Conservation (phyloP, 352 stramenopile genomes). For the Pythium sp. region DNA sequence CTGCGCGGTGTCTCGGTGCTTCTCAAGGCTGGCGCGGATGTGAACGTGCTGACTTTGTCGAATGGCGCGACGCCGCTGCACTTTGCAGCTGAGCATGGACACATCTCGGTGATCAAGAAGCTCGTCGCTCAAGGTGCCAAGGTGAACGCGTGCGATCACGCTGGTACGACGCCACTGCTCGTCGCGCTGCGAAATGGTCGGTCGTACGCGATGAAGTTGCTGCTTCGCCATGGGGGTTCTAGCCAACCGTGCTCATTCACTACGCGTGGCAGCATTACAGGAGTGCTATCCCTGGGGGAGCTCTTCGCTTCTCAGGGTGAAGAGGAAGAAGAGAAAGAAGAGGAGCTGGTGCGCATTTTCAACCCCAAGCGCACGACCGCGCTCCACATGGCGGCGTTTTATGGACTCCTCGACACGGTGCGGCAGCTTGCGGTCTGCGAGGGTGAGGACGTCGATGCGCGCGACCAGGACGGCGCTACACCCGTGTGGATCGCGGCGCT, state of each 20-base stretch:
- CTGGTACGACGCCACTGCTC: slow-evolving; percentile 25
- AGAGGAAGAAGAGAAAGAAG: background rate
- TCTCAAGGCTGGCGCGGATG: slow-evolving; percentile 25
- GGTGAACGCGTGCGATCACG: slow-evolving; percentile 16
- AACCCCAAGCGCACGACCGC: slow-evolving; percentile 27
- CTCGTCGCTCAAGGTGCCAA: slow-evolving; percentile 31
- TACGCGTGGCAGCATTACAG: slow-evolving; percentile 6
- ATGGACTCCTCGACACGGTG: slow-evolving; percentile 22
- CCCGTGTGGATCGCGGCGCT: slow-evolving; percentile 37
- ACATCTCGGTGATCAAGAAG: slow-evolving; percentile 21
- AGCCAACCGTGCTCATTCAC: background rate
- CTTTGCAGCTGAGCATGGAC: slow-evolving; percentile 25
- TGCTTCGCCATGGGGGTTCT: slow-evolving; percentile 23
- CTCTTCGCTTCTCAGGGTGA: background rate
- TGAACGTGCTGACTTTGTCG: slow-evolving; percentile 12
- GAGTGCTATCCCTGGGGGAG: background rate
- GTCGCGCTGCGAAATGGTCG: slow-evolving; percentile 29
- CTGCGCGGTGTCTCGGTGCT: slow-evolving; percentile 22
- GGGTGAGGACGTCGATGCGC: slow-evolving; percentile 25
- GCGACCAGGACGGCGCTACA: slow-evolving; percentile 29
- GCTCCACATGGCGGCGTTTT: slow-evolving; percentile 41
- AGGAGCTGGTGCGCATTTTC: slow-evolving; percentile 14
- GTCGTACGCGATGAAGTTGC: slow-evolving; percentile 23
- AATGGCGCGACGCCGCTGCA: slow-evolving; percentile 24
- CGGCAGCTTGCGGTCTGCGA: slow-evolving; percentile 20